Evolutionary conservation across 805 yeast genomes (phyloP).

Genomic region (Metschnikowia peoriensis): DNA sequence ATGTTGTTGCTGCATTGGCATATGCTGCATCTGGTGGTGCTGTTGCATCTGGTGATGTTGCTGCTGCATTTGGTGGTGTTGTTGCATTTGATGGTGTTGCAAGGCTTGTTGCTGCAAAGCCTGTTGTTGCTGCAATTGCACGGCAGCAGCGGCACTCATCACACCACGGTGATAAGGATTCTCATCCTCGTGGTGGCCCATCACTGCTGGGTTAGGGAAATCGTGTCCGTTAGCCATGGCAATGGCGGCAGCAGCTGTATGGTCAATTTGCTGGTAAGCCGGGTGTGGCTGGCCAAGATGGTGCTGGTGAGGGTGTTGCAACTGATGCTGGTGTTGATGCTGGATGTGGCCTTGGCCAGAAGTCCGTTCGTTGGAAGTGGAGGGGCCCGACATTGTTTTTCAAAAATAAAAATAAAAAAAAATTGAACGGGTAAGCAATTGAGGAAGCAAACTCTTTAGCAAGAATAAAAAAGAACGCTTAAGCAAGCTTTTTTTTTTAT

Average conservation of each 20-base stretch:
- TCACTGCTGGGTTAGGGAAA: constrained; percentile 20
- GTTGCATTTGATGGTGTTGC: constrained; percentile 19
- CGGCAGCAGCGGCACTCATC: constrained; percentile 19
- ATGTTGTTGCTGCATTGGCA: constrained; percentile 19
- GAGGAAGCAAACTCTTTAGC: too few relatives aligned
- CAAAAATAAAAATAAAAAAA: neutral
- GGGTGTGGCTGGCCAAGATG: constrained; percentile 19
- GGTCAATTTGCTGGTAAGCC: constrained; percentile 21
- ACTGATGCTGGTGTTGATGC: constrained; percentile 9
- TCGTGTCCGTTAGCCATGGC: constrained; percentile 22
- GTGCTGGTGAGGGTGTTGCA: constrained; percentile 15
- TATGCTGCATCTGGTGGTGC: constrained; percentile 18
- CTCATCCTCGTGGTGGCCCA: constrained; percentile 22
- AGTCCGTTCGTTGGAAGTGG: constrained; percentile 21
- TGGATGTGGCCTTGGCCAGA: constrained; percentile 13
- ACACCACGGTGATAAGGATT: constrained; percentile 18
- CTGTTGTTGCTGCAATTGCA: constrained; percentile 19
- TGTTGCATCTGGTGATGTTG: constrained; percentile 15
- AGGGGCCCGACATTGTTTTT: constrained; percentile 19
- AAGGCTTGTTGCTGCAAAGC: constrained; percentile 18
- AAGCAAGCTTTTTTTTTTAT: too few relatives aligned
- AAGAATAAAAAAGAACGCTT: too few relatives aligned
- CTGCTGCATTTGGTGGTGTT: constrained; percentile 18
- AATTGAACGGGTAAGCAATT: too few relatives aligned
- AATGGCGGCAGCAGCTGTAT: constrained; percentile 23